Evolutionary conservation across 2,329 filamentous ascomycete species (phyloP).

Genomic region (Emericellopsis cladophorae): DNA sequence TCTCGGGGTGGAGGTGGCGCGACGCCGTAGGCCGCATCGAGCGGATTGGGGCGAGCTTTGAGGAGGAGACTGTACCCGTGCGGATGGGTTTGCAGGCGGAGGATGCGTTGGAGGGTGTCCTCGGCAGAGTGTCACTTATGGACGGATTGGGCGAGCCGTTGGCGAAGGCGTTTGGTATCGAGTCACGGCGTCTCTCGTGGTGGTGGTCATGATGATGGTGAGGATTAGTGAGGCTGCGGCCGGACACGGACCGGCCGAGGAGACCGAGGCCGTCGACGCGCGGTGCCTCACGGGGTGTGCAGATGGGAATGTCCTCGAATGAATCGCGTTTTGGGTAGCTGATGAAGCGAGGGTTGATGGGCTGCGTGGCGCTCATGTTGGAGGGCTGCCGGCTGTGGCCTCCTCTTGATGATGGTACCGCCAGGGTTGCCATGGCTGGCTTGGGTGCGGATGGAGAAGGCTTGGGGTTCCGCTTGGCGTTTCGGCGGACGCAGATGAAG

Average conservation of each 20-base stretch:
- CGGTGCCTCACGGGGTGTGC: too few species aligned
- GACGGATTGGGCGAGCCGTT: constrained; percentile 16
- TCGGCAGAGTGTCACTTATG: constrained; percentile 6
- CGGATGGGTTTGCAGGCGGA: constrained; percentile 9
- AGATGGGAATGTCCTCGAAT: too few species aligned
- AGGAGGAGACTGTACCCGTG: constrained; percentile 11
- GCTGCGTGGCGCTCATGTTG: background rate
- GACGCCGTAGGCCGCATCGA: constrained; percentile 20
- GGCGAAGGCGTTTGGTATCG: constrained; percentile 21
- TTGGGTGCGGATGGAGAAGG: background rate
- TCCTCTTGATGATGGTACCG: constrained; percentile 32
- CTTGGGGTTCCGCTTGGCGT: constrained; percentile 1
- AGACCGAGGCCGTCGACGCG: too few species aligned
- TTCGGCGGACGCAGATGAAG: constrained; percentile 24
- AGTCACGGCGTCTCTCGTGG: constrained; percentile 7
- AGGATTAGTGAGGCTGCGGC: background rate
- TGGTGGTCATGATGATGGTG: background rate
- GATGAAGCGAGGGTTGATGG: constrained; percentile 5
- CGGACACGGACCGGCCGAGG: too few species aligned
- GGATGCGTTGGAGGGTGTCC: constrained; percentile 6
- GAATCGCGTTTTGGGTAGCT: background rate
- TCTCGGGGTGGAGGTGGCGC: constrained; percentile 15
- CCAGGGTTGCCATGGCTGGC: constrained; percentile 30
- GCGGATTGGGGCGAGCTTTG: constrained; percentile 22
- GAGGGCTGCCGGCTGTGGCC: background rate